phyloP scores from a whole-genome alignment of 164 flowering plant species.

The Dillenia suffruticosa region DNA sequence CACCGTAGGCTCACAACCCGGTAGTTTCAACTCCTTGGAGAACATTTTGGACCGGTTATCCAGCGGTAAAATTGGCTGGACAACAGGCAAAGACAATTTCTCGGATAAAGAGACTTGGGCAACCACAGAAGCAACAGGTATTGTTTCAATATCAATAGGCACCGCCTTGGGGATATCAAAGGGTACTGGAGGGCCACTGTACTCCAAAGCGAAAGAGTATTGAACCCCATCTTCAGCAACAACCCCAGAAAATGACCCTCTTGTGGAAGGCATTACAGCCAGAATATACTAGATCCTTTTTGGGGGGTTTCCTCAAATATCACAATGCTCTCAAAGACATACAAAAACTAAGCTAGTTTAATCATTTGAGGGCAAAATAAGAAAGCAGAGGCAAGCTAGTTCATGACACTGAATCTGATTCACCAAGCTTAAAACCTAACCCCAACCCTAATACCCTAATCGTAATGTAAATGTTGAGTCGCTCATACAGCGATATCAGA shows the following conservation, averaged over 20 bases:
- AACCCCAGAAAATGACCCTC: constrained; percentile 19
- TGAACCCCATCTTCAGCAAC: constrained; percentile 32
- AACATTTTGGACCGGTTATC: constrained; percentile 10
- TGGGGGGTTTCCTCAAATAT: neutral
- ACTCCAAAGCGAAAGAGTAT: constrained; percentile 73
- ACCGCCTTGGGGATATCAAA: constrained; percentile 49
- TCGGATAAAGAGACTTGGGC: constrained; percentile 20
- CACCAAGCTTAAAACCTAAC: neutral
- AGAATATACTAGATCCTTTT: constrained; percentile 41
- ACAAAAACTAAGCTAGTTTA: too few relatives aligned
- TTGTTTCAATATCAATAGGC: constrained; percentile 54
- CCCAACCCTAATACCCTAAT: constrained; percentile 2
- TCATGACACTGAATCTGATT: too few relatives aligned
- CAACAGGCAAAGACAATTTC: constrained; percentile 45
- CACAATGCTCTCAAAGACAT: neutral
- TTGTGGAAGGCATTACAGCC: constrained; percentile 36
- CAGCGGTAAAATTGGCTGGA: constrained; percentile 51
- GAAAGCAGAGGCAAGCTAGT: too few relatives aligned
- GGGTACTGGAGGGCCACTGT: constrained; percentile 61
- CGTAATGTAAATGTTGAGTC: too few relatives aligned
- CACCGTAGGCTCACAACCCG: constrained; percentile 17
- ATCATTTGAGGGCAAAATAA: too few relatives aligned
- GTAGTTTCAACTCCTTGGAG: constrained; percentile 20
- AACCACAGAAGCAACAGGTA: constrained; percentile 57
- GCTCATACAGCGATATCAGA: too few relatives aligned